phyloP scores from a whole-genome alignment of 1,284 basidiomycete genomes.

The Cutaneotrichosporon sp. region DNA sequence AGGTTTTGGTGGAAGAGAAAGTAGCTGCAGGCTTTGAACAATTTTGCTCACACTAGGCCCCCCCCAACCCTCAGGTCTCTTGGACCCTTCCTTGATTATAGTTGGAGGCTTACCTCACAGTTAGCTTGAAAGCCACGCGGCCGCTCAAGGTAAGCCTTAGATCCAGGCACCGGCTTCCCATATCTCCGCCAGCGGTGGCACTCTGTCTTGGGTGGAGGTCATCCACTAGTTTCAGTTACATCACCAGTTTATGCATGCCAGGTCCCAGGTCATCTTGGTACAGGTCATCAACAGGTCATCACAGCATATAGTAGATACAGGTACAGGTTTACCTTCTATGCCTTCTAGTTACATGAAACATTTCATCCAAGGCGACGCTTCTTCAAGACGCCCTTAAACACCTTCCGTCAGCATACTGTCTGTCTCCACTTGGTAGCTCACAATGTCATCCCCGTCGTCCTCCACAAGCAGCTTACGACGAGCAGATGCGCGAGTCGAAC shows the following conservation, averaged over 20 bases:
- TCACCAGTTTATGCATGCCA: too few species aligned
- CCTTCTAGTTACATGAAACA: background rate
- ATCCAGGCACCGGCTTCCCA: slow-evolving; percentile 2
- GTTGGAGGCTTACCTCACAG: background rate
- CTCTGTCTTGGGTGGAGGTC: slow-evolving; percentile 5
- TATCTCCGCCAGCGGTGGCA: slow-evolving; percentile 2
- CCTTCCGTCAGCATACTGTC: slow-evolving; percentile 30
- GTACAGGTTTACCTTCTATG: background rate
- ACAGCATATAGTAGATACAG: background rate
- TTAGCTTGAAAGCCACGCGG: background rate
- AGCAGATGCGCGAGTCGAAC: slow-evolving; percentile 8
- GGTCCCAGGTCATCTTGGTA: too few species aligned
- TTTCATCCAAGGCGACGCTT: slow-evolving; percentile 29
- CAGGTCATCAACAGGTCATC: background rate
- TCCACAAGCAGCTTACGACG: slow-evolving; percentile 23
- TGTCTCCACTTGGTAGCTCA: slow-evolving; percentile 23
- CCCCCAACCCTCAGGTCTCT: background rate
- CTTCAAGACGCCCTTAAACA: slow-evolving; percentile 30
- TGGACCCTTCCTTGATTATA: background rate
- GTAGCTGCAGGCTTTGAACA: background rate
- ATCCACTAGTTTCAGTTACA: background rate
- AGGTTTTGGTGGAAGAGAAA: slow-evolving; percentile 4
- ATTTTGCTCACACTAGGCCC: background rate
- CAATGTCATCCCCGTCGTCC: slow-evolving; percentile 28
- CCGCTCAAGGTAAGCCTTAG: background rate